Conservation (phyloP, 169 alveolate genomes). For the Babesia ovis region DNA sequence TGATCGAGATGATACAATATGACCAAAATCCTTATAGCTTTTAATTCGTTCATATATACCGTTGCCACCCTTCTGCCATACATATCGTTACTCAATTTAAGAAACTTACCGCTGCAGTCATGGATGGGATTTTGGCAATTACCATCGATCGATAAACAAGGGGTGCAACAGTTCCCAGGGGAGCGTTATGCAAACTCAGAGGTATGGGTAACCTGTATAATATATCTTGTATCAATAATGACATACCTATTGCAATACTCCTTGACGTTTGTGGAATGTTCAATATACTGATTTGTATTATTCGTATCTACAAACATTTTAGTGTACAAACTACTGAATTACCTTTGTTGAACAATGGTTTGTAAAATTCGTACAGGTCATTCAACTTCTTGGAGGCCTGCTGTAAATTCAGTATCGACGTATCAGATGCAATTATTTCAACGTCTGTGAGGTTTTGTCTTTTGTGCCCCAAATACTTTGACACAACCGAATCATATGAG, state of each 20-base stretch:
- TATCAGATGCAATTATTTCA: constrained; percentile 56
- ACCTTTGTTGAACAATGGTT: constrained; percentile 12
- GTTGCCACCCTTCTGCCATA: background rate
- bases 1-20: constrained; percentile 50
- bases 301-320: background rate
- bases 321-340: background rate
- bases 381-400: constrained; percentile 41
- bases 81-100: background rate
- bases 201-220: constrained; percentile 30
- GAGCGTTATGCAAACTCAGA: constrained; percentile 37
- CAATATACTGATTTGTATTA: background rate
- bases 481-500: constrained; percentile 2
- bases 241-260: constrained; percentile 32
- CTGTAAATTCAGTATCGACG: constrained; percentile 28
- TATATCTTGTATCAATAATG: background rate
- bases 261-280: background rate
- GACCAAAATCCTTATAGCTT: constrained; percentile 48
- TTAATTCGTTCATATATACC: constrained; percentile 14
- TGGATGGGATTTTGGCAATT: constrained; percentile 48
- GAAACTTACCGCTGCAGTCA: background rate
- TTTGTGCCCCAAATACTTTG: background rate
- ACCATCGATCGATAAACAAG: constrained; percentile 30
- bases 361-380: constrained; percentile 19
- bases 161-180: constrained; percentile 31
- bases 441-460: background rate